Percentiles rank a stretch among this genome's conserved stretches.
Conservation (phyloP, 2,329 filamentous ascomycete genomes). For the Trichoderma pleuroti region DNA sequence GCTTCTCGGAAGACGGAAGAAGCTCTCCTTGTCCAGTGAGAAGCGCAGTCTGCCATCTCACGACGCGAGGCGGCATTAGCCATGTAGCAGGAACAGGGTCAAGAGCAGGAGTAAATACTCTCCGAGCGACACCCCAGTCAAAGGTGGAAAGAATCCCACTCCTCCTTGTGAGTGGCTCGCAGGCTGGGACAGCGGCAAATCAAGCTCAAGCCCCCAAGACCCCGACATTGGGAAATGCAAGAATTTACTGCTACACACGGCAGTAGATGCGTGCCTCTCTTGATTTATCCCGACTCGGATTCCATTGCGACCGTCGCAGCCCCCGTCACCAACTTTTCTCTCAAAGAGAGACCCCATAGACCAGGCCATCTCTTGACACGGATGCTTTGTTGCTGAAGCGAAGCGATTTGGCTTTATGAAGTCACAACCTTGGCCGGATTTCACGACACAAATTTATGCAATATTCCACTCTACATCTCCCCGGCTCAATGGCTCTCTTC, state of each 20-base stretch:
- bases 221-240: background rate
- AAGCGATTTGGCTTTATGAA: background rate
- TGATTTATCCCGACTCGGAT: background rate
- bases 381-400: background rate
- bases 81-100: background rate
- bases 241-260: background rate
- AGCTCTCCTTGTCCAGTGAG: background rate
- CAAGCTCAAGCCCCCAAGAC: background rate
- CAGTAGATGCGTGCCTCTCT: background rate
- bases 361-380: background rate
- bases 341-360: background rate
- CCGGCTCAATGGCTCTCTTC: background rate
- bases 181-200: background rate
- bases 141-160: background rate
- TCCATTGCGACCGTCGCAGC: background rate
- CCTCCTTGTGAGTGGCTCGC: background rate
- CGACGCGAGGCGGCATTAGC: background rate
- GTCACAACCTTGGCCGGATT: background rate
- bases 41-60: background rate
- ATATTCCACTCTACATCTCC: background rate
- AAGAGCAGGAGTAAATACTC: background rate
- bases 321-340: no score
- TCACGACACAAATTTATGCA: background rate
- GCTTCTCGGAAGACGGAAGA: background rate
- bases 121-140: background rate